Evolutionary conservation across 2,329 filamentous ascomycete species (phyloP).

Genomic region (Fusarium verrucosum): DNA sequence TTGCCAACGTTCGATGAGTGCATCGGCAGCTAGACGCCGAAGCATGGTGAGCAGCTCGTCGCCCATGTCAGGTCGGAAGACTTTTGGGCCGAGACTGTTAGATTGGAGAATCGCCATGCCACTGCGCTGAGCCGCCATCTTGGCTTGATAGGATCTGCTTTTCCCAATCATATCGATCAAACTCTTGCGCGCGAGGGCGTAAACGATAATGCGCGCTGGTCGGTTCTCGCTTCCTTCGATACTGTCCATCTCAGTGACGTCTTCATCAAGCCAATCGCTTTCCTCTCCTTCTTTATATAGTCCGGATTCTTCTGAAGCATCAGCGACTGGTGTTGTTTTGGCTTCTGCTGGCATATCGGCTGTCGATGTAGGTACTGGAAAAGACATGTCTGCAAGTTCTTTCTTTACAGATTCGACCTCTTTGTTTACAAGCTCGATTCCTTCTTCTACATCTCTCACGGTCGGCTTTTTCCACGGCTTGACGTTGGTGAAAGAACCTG

Average conservation of each 20-base stretch:
- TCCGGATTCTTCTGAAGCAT: background rate
- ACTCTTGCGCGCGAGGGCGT: slow-evolving; percentile 45
- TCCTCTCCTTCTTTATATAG: background rate
- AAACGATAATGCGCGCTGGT: slow-evolving; percentile 33
- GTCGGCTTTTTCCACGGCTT: slow-evolving; percentile 24
- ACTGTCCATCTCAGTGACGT: background rate
- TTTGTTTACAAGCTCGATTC: background rate
- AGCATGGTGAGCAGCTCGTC: slow-evolving; percentile 61
- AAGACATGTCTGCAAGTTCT: background rate
- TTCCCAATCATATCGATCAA: slow-evolving; percentile 42
- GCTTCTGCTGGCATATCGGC: background rate
- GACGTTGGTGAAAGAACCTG: slow-evolving; percentile 46
- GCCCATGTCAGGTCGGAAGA: slow-evolving; percentile 64
- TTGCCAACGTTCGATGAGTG: slow-evolving; percentile 49
- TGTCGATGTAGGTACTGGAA: background rate
- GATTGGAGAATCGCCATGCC: slow-evolving; percentile 41
- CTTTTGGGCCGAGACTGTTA: background rate
- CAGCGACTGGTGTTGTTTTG: background rate
- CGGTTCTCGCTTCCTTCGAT: background rate
- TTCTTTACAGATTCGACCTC: background rate
- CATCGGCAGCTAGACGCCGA: slow-evolving; percentile 57
- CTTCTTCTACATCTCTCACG: background rate
- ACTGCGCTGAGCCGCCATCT: slow-evolving; percentile 36
- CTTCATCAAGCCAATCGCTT: background rate
- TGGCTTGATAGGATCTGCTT: background rate